phyloP scores from a whole-genome alignment of 495 filamentous ascomycete species.

The Jackrogersella minutella region DNA sequence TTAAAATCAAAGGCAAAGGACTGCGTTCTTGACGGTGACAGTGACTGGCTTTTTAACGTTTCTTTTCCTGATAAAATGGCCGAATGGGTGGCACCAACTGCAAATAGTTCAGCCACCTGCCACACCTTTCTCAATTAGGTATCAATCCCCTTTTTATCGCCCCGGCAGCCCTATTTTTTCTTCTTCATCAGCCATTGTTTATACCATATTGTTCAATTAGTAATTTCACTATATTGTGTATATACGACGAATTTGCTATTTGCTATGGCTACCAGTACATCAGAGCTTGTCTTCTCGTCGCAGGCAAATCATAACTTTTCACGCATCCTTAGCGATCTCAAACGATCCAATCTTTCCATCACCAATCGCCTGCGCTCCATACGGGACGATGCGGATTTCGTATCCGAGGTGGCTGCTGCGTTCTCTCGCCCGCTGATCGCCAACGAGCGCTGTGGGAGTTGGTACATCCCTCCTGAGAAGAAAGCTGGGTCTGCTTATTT shows the following conservation, averaged over 20 bases:
- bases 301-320: slow-evolving; percentile 64
- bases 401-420: slow-evolving; percentile 59
- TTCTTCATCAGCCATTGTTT: not conserved
- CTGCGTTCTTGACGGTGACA: too few species aligned
- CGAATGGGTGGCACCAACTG: too few species aligned
- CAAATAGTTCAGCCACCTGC: too few species aligned
- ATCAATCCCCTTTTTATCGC: not conserved
- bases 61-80: too few species aligned
- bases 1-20: too few species aligned
- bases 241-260: not conserved
- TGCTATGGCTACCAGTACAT: slow-evolving; percentile 38
- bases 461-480: slow-evolving; percentile 79
- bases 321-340: slow-evolving; percentile 64
- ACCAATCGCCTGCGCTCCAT: slow-evolving; percentile 81
- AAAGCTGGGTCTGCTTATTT: slow-evolving; percentile 86
- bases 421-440: slow-evolving; percentile 80
- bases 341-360: slow-evolving; percentile 77
- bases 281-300: slow-evolving; percentile 58
- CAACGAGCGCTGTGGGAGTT: slow-evolving; percentile 93
- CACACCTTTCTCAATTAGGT: too few species aligned
- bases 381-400: slow-evolving; percentile 71
- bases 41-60: too few species aligned
- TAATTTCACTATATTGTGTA: not conserved
- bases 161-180: not conserved
- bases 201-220: not conserved